Evolutionary conservation across 129 eudicot species (phyloP).

Genomic region (Flaveria ramosissima): DNA sequence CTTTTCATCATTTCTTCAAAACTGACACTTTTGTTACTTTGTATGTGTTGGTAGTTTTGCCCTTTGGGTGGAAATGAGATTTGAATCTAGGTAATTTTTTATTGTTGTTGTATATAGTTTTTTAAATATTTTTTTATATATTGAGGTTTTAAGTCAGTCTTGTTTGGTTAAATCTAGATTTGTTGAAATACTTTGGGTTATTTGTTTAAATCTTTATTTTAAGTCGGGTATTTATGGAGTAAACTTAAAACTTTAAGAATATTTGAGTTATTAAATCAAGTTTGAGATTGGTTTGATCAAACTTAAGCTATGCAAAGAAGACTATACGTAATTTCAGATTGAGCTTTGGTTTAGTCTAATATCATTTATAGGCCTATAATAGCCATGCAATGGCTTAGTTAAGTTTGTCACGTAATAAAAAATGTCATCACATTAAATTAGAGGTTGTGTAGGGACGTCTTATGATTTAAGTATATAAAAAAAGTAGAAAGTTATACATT

Average conservation of each 20-base stretch:
- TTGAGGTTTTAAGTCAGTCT: background rate
- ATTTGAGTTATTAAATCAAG: no score
- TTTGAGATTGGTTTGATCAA: background rate
- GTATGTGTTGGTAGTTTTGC: background rate
- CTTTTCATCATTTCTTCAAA: constrained; percentile 1
- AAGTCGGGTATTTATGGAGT: no score
- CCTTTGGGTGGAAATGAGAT: background rate
- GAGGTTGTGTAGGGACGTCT: no score
- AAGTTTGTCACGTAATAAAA: background rate
- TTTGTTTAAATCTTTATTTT: background rate
- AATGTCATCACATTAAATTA: no score
- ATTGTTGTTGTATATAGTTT: background rate
- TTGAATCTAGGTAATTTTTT: background rate
- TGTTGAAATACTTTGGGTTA: background rate
- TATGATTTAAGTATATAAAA: no score
- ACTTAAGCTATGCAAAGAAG: background rate
- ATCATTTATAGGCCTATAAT: background rate
- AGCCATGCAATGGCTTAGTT: background rate
- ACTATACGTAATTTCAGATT: no score
- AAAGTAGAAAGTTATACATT: background rate
- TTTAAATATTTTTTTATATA: background rate
- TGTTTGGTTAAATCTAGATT: background rate
- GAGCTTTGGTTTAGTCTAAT: background rate
- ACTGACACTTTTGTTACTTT: background rate
- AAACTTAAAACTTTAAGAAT: no score